Evolutionary conservation across 169 alveolate species (phyloP), one percentile per base, ranked within the genome.

Genomic region (Eimeria maxima): DNA sequence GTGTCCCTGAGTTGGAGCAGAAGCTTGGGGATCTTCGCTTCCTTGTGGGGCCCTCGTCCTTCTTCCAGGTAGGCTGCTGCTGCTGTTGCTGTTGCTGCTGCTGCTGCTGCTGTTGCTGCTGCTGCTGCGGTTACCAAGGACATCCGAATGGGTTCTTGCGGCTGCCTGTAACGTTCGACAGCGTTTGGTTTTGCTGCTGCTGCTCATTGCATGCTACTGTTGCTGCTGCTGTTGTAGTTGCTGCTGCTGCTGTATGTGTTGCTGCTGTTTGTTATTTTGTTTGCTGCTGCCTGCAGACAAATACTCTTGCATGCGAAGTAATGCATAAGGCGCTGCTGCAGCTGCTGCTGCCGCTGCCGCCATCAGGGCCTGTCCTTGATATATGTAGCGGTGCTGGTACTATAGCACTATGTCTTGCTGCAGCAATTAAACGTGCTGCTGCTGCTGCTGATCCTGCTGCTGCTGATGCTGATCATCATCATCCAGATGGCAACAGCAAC

Each of bases 331-430:
- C 84, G 0, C 87, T 76, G 95, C 74, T 89, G 87, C 63, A 71
- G 47, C 55, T 45, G 27, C 45, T 71, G 71, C 73, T 67, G 88
- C 84, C 95, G 27, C 95, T 78, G 76, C 90, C 95, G 73, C 80
- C 74, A 13, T 29, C 44, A 16, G 76, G 87, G 65, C 90, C 90
- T 47, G 60, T 93, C 57, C 86, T 93, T 18, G 97, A 96, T 83
- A 73, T 96, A 67, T 96, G 97, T 76, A 95, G 97, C 90, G 97
- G 97, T 33, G 91, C 95, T 8, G 97, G 97, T 44, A 90, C 97
- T n/a, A 95, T 96, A 69, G 96, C 97, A 2, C 86, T 96, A 57
- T 83, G 95, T 45, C 84, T 95, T 7, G 95, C 95, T 5, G 95
- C 95, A 44, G 91, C 95, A 27, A 33, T 96, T 42, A 18, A 69